Percentiles rank a stretch among this genome's conserved stretches.
Evolutionary conservation across 208 protist genomes (phyloP).

Genomic region (Wallacemonas sp.): DNA sequence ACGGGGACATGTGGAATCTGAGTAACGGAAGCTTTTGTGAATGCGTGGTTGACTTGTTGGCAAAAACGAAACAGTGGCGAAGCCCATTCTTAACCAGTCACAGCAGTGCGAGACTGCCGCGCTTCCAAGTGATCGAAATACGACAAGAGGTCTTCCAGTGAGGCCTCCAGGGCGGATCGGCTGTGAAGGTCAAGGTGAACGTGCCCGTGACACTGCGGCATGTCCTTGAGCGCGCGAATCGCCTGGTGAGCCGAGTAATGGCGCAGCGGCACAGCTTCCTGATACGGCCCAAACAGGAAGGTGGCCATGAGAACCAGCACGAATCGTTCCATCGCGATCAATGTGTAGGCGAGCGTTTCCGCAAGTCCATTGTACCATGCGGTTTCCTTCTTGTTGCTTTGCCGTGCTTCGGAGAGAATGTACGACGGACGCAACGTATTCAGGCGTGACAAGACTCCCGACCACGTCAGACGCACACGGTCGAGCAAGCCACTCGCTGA

Average conservation of each 20-base stretch:
- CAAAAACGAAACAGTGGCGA: too few species aligned
- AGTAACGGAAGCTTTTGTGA: too few species aligned
- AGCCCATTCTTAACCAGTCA: too few species aligned
- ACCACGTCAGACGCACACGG: too few species aligned
- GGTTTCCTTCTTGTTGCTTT: neutral
- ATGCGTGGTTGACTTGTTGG: too few species aligned
- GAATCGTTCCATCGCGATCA: constrained; percentile 37
- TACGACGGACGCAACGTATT: constrained; percentile 28
- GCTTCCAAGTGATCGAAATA: constrained; percentile 39
- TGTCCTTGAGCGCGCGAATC: constrained; percentile 39
- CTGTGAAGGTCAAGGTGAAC: constrained; percentile 56
- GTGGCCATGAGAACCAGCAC: constrained; percentile 67
- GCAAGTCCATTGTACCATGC: neutral
- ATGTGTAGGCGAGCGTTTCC: constrained; percentile 21
- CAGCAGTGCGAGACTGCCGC: neutral
- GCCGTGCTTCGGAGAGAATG: constrained; percentile 36
- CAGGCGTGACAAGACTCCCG: constrained; percentile 20
- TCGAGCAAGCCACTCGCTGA: too few species aligned
- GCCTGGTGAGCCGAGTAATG: constrained; percentile 33
- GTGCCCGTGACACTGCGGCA: constrained; percentile 54
- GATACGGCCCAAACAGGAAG: constrained; percentile 69
- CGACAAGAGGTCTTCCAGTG: constrained; percentile 42
- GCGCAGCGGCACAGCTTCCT: constrained; percentile 41
- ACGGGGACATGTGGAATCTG: too few species aligned
- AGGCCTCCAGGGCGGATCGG: constrained; percentile 49